phyloP scores from a whole-genome alignment of 23 red algal species.

The Chondrus crispus region DNA sequence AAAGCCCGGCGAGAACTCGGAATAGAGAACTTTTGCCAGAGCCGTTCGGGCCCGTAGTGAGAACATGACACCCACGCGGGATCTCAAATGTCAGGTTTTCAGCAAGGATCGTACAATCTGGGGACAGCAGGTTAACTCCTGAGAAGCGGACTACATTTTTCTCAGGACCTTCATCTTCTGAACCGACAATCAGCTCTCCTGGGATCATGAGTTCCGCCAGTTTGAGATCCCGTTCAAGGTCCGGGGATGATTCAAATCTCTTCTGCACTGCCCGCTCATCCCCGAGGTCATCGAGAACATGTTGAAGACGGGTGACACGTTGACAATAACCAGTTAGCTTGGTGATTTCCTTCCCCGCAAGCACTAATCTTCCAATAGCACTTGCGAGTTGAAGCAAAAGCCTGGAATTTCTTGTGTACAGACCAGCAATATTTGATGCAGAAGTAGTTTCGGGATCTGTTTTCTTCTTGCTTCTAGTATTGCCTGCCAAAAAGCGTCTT shows the following conservation, averaged over 20 bases:
- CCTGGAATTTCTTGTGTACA: conserved; percentile 93
- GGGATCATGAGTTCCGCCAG: conserved; percentile 81
- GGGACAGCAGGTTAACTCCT: conserved; percentile 86
- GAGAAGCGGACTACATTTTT: conserved; percentile 62
- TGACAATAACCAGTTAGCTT: conserved; percentile 81
- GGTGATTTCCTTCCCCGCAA: conserved; percentile 90
- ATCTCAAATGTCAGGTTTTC: conserved; percentile 76
- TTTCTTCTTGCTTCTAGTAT: not conserved
- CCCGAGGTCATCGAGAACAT: conserved; percentile 79
- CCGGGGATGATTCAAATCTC: conserved; percentile 51
- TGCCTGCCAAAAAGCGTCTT: not conserved
- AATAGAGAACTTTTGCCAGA: conserved; percentile 92
- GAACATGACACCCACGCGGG: conserved; percentile 86
- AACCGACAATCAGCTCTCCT: conserved; percentile 72
- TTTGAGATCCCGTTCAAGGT: conserved; percentile 55
- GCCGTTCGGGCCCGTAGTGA: conserved; percentile 94
- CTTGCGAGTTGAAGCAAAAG: conserved; percentile 84
- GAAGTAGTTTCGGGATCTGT: conserved; percentile 19
- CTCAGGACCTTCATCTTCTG: conserved; percentile 20
- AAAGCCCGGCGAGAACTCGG: conserved; percentile 89
- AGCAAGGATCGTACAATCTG: conserved; percentile 77
- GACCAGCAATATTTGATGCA: conserved; percentile 77
- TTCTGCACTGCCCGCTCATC: conserved; percentile 12
- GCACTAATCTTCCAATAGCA: conserved; percentile 90
- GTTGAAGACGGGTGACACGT: conserved; percentile 74